These are phyloP conservation scores for Houttuynia cordata DNA, from an alignment of 164 flowering plant genomes.

Conservation along the genomic window DNA sequence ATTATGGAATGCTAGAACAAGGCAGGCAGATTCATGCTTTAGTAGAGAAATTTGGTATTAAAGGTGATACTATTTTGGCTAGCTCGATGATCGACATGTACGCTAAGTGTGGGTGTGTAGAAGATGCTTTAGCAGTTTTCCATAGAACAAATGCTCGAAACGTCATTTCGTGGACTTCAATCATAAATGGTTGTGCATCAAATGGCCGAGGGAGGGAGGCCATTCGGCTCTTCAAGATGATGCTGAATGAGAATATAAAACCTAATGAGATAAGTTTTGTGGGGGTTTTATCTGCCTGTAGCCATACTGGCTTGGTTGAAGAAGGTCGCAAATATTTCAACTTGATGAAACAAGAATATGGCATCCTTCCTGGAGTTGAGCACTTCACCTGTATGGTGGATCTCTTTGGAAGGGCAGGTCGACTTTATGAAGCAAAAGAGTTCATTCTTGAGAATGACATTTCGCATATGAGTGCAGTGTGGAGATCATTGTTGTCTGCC, in stretches of 20 bases:
- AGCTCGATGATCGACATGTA: conserved; percentile 64
- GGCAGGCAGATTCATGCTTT: conserved; percentile 46
- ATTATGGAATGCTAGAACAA: conserved; percentile 31
- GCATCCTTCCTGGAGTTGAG: conserved; percentile 36
- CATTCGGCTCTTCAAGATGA: conserved; percentile 34
- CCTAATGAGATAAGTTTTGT: conserved; percentile 62
- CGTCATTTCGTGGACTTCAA: conserved; percentile 52
- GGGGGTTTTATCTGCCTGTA: conserved; percentile 55
- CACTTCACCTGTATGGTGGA: conserved; percentile 76
- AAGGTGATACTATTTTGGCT: conserved; percentile 27
- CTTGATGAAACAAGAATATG: conserved; percentile 44
- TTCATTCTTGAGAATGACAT: conserved; percentile 38
- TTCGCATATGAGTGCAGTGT: conserved; percentile 28
- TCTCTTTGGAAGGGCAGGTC: conserved; percentile 61
- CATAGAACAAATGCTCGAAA: conserved; percentile 17
- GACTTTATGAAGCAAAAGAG: conserved; percentile 31
- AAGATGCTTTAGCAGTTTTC: conserved; percentile 39
- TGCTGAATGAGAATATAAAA: conserved; percentile 36
- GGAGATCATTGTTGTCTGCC: conserved; percentile 56
- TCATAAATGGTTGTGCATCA: conserved; percentile 45
- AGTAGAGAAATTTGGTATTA: conserved; percentile 36
- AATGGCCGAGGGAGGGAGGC: conserved; percentile 54
- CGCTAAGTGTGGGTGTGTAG: conserved; percentile 52
- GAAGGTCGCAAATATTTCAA: conserved; percentile 44
- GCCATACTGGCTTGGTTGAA: conserved; percentile 55